These are phyloP conservation scores for Globisporangium camurandrum DNA, from an alignment of 352 stramenopile species.

Conservation along the genomic window DNA sequence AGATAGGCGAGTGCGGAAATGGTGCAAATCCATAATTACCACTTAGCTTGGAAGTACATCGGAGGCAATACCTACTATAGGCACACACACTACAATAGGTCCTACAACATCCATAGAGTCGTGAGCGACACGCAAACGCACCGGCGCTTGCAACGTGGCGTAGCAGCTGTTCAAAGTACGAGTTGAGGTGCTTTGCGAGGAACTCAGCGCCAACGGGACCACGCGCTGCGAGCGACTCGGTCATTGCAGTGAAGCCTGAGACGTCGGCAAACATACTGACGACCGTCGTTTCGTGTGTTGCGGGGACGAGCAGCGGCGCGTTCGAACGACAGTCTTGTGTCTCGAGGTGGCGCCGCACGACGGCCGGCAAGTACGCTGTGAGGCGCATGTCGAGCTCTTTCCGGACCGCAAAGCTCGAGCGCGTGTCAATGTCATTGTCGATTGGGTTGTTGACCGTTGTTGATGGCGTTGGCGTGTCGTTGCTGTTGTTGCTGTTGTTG, in stretches of 20 bases:
- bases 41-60: too few relatives aligned
- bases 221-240: conserved; percentile 82
- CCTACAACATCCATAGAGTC: not conserved
- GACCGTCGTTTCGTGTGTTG: conserved; percentile 64
- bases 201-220: conserved; percentile 86
- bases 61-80: too few relatives aligned
- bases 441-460: not conserved
- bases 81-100: too few relatives aligned
- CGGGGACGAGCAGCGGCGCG: conserved; percentile 34
- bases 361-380: conserved; percentile 71
- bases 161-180: conserved; percentile 87
- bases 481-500: not conserved
- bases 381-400: conserved; percentile 82
- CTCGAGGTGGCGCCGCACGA: conserved; percentile 75
- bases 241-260: conserved; percentile 91
- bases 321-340: conserved; percentile 29
- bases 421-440: not conserved
- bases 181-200: conserved; percentile 90
- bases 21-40: too few relatives aligned
- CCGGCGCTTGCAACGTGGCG: conserved; percentile 69
- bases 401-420: conserved; percentile 23
- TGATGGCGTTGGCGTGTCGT: not conserved
- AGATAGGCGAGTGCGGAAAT: too few relatives aligned
- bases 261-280: conserved; percentile 94
- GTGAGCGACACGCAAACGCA: not conserved